Base-by-base conservation (phyloP, 78 protist species). In the Dictyostelium citrinum region DNA sequence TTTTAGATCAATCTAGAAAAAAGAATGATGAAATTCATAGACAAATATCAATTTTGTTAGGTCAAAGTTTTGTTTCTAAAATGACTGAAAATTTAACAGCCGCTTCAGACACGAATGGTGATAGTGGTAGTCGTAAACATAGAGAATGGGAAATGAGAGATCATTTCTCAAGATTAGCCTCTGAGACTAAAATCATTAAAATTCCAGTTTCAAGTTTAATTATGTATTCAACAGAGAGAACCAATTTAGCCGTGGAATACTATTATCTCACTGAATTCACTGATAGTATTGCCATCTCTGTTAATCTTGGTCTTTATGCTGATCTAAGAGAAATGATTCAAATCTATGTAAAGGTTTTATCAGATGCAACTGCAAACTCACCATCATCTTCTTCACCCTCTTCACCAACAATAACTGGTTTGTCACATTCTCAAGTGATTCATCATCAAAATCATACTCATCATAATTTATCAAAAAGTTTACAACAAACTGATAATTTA, bases 181-280 rank as follows among this genome's bases (percentile, higher is more conserved):
- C 37, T n/a, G 93, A 88, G 27, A 88, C 93, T 12, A 88, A 78
- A 46, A 91, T 91, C 45, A 83, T 91, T 31, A 78, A 80, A 33
- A 84, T 91, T 16, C 95, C 95, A 33, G 91, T 91, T 1, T 58
- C 91, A 45, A 75, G 83, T 60, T 43, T 91, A 22, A 91, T 91
- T 31, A 78, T 91, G 86, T 82, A 83, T 22, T 45, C 91, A 3
- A 91, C 91, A 16, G 85, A 84, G 58, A 81, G 79, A 45, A 51
- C 51, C 0, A 82, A 83, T n/a, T 29, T 46, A 0, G 61, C 67
- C 10, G 79, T 91, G 5, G 95, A 91, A 24, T 91, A 67, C 35
- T 91, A 91, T 77, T 91, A 79, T 33, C 43, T 91, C 2, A 91
- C 95, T 2, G 95, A 91, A 61, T 91, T 91, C 67, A 91, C 90